Conservation (phyloP, 768 basidiomycete genomes). For the Brasilioporus rufonigricans region DNA sequence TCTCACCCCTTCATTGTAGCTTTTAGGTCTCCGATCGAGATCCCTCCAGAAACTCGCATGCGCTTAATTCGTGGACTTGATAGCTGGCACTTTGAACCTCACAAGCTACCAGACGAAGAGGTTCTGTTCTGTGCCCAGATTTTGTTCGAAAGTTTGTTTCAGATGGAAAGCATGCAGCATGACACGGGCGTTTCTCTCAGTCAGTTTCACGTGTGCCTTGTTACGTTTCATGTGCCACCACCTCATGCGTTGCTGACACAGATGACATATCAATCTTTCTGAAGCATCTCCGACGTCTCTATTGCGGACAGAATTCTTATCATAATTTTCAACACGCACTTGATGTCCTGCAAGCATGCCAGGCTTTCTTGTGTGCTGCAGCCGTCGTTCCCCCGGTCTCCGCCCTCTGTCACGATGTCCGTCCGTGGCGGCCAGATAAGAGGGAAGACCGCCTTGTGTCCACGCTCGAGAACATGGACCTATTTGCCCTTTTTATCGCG, state of each 20-base stretch:
- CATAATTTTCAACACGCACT: constrained; percentile 98
- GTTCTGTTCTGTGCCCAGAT: constrained; percentile 77
- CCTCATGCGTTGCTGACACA: constrained; percentile 32
- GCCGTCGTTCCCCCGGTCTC: constrained; percentile 79
- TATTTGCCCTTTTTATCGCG: constrained; percentile 83
- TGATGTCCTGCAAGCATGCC: constrained; percentile 92
- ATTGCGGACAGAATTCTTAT: constrained; percentile 89
- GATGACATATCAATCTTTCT: constrained; percentile 78
- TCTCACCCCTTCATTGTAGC: constrained; percentile 12
- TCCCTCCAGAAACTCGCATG: constrained; percentile 48
- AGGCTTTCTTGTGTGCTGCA: constrained; percentile 77
- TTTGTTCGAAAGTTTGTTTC: constrained; percentile 82
- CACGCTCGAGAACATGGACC: constrained; percentile 59
- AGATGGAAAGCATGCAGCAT: constrained; percentile 70
- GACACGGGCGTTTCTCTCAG: constrained; percentile 57
- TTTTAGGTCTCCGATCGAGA: constrained; percentile 46
- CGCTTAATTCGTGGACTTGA: constrained; percentile 68
- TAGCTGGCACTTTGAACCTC: constrained; percentile 90
- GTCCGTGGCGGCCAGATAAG: constrained; percentile 39
- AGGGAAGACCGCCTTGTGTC: constrained; percentile 36
- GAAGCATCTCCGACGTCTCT: constrained; percentile 85
- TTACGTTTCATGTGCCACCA: constrained; percentile 19
- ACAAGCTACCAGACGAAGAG: constrained; percentile 78
- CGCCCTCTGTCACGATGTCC: constrained; percentile 44
- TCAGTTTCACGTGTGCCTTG: constrained; percentile 37